Base-by-base conservation (phyloP, 164 flowering plant genomes). In the Paratinospora sagittata region DNA sequence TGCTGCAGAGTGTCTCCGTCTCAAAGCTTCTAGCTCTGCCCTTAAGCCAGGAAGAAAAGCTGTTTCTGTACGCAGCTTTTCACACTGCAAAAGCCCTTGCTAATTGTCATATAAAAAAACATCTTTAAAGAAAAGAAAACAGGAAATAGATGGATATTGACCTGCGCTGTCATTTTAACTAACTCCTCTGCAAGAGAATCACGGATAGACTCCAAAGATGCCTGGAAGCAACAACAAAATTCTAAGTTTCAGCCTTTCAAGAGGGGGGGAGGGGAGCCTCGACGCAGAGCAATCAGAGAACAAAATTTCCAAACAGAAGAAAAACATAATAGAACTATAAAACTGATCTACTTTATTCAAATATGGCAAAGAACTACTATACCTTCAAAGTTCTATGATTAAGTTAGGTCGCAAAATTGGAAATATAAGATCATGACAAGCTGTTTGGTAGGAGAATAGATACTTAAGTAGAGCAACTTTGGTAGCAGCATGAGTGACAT, bases 171-270 rank as follows among this genome's bases (percentile, higher is more conserved):
- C 97, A 96, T 82, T 82, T 91, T 90, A 64, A 95, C 99, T 67
- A 96, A 82, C 79, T 96, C 98, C 75, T 93, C 98, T 16, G 99
- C 92, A 78, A 96, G 96, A 66, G 98, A 93, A 75, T 96, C 99
- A 43, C 99, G 95, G 36, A 96, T 90, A 57, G 98, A 85, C 81
- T 93, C 97, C 92, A 96, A 78, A 41, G 99, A 91, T 70, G 88
- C 86, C 98, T 93, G 82, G 27, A 73, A 57, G 19, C 62, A 36
- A 69, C n/a, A 30, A 58, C 26, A 64, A 19, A 16, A 52, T 65
- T 30, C 41, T 7, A 34, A n/a, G 24, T 6, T 55, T 55, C 61
- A n/a, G 34, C n/a, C 23, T 8, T 21, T 21, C 63, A 3, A 58
- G 24, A n/a, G 63, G 3, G 41, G 33, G 17, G 34, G 30, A 34